These are phyloP conservation scores for Triticum timopheevii DNA, from an alignment of 176 grass and related monocot genomes.

Conservation along the genomic window DNA sequence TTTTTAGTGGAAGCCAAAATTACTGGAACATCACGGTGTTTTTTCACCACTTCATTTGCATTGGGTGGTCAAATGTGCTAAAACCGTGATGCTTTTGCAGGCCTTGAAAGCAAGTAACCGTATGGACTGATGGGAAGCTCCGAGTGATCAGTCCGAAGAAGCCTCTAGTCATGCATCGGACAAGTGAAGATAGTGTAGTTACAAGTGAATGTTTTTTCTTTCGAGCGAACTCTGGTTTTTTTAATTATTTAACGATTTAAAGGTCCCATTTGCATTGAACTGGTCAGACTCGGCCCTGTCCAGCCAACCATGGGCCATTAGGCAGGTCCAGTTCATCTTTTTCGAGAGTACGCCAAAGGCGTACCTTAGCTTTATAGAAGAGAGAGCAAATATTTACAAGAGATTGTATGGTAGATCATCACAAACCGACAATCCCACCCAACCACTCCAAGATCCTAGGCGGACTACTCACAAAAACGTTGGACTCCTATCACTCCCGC, in stretches of 20 bases:
- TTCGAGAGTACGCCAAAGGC: too few relatives aligned
- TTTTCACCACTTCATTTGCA: background rate
- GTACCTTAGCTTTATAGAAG: too few relatives aligned
- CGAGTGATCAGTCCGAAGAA: background rate
- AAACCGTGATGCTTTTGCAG: background rate
- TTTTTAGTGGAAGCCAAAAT: background rate
- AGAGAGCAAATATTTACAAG: too few relatives aligned
- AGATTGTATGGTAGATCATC: too few relatives aligned
- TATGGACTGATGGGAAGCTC: background rate
- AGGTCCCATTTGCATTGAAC: background rate
- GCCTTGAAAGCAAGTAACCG: constrained; percentile 27
- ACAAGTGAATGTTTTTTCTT: background rate
- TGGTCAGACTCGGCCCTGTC: background rate
- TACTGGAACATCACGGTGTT: background rate
- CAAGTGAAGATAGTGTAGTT: background rate
- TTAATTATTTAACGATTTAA: too few relatives aligned
- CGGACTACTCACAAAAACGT: too few relatives aligned
- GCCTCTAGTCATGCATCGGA: background rate
- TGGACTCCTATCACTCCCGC: too few relatives aligned
- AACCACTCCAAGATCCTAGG: too few relatives aligned
- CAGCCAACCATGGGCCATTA: background rate
- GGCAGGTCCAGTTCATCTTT: background rate
- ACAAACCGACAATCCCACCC: too few relatives aligned
- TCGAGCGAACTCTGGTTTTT: too few relatives aligned
- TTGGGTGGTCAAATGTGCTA: background rate